phyloP scores from a whole-genome alignment of 2,329 filamentous ascomycete species.

The Arachnomyces sp. region DNA sequence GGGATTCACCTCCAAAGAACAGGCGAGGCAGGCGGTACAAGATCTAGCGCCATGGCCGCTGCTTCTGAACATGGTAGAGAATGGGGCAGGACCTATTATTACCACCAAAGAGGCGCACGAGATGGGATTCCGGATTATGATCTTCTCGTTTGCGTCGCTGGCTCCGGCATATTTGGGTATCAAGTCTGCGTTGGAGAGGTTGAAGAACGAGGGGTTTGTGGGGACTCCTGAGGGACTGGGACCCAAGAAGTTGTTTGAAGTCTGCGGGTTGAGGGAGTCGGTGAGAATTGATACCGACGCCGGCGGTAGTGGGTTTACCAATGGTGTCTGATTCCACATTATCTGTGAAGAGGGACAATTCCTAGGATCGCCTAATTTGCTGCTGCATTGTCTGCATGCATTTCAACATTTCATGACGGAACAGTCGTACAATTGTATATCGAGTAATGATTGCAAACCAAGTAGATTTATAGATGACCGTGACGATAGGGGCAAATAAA shows the following conservation, averaged over 20 bases:
- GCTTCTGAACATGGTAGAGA: slow-evolving; percentile 29
- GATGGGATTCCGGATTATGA: slow-evolving; percentile 28
- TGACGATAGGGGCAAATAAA: too few relatives aligned
- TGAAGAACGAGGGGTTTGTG: slow-evolving; percentile 21
- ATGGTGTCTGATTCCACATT: too few relatives aligned
- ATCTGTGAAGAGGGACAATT: too few relatives aligned
- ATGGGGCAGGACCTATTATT: slow-evolving; percentile 23
- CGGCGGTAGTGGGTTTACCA: slow-evolving; percentile 13
- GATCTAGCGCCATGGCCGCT: slow-evolving; percentile 43
- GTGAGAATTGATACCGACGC: slow-evolving; percentile 23
- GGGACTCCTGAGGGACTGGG: slow-evolving; percentile 7
- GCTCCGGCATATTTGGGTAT: slow-evolving; percentile 20
- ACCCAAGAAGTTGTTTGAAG: slow-evolving; percentile 23
- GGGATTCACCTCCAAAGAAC: slow-evolving; percentile 46
- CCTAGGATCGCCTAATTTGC: too few relatives aligned
- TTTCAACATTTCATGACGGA: too few relatives aligned
- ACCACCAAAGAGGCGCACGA: slow-evolving; percentile 22
- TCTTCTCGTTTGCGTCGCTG: slow-evolving; percentile 25
- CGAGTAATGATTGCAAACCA: too few relatives aligned
- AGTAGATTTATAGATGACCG: too few relatives aligned
- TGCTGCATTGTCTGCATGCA: too few relatives aligned
- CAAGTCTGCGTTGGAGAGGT: slow-evolving; percentile 12
- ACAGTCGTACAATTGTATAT: too few relatives aligned
- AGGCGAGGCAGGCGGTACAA: slow-evolving; percentile 41
- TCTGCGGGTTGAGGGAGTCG: slow-evolving; percentile 23